These are phyloP conservation scores for Asclepias syriaca DNA, from an alignment of 257 asterid species.

Conservation along the genomic window DNA sequence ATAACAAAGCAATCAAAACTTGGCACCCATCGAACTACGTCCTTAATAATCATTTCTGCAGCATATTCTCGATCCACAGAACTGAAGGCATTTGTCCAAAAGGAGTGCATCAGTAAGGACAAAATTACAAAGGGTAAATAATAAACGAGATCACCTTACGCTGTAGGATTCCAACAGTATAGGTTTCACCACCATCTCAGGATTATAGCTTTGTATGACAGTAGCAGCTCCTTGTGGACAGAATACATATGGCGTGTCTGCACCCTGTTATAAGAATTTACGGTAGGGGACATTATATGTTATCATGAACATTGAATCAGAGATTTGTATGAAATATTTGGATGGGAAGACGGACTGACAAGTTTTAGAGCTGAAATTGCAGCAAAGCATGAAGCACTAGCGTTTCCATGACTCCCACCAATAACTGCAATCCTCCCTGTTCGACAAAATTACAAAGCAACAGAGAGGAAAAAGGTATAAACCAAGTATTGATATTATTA, in stretches of 20 bases:
- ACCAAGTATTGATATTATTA: no score
- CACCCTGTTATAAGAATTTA: constrained; percentile 56
- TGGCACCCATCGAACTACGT: neutral
- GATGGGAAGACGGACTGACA: constrained; percentile 44
- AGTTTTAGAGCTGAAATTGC: constrained; percentile 95
- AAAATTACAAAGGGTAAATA: neutral
- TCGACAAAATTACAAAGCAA: constrained; percentile 12
- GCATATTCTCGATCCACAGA: neutral
- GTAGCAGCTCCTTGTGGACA: constrained; percentile 95
- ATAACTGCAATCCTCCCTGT: constrained; percentile 95
- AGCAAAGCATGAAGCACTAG: constrained; percentile 95
- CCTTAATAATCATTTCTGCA: constrained; percentile 31
- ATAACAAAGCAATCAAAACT: neutral
- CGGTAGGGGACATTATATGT: neutral
- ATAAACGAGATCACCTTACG: constrained; percentile 36
- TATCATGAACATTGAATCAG: neutral
- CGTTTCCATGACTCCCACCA: constrained; percentile 95
- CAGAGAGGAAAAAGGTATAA: neutral
- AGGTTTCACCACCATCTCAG: constrained; percentile 95
- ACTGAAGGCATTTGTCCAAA: constrained; percentile 12
- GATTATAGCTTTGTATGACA: constrained; percentile 86
- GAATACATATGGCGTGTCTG: constrained; percentile 88
- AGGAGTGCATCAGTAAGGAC: neutral
- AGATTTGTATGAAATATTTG: no score
- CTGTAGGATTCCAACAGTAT: constrained; percentile 82